phyloP scores from a whole-genome alignment of 345 rosid species.

The Stellera chamaejasme region DNA sequence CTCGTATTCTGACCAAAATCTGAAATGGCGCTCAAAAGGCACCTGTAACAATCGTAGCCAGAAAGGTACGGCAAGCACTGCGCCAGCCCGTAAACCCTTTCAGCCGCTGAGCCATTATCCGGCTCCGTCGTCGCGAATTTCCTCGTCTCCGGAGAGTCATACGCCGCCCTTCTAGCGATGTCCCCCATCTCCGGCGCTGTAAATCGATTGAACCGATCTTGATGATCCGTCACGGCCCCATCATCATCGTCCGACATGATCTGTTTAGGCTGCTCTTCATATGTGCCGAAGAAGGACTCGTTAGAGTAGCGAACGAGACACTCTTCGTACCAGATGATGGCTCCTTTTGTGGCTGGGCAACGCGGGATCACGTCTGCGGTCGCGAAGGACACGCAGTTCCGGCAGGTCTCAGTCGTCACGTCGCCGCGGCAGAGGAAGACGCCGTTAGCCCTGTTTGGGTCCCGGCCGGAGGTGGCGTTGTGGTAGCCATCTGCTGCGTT shows the following conservation, averaged over 20 bases:
- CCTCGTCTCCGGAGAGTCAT: not conserved
- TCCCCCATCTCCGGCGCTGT: constrained; percentile 7
- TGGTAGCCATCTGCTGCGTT: no score
- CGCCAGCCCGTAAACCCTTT: constrained; percentile 11
- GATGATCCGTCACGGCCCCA: not conserved
- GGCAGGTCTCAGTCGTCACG: constrained; percentile 6
- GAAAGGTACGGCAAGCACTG: constrained; percentile 35
- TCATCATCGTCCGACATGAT: not conserved
- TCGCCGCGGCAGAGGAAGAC: constrained; percentile 37
- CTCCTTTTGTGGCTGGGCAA: constrained; percentile 21
- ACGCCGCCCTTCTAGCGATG: not conserved
- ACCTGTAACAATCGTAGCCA: not conserved
- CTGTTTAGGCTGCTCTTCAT: not conserved
- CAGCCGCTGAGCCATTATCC: not conserved
- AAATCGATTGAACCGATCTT: not conserved
- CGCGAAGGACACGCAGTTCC: constrained; percentile 14
- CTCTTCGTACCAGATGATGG: constrained; percentile 26
- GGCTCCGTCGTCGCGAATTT: constrained; percentile 10
- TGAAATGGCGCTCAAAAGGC: constrained; percentile 11
- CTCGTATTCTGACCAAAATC: not conserved
- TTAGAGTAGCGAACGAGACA: constrained; percentile 30
- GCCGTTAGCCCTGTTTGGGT: constrained; percentile 1
- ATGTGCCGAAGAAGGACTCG: constrained; percentile 1
- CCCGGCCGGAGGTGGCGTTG: no score
- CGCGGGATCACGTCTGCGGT: not conserved